Evolutionary conservation across 2,329 filamentous ascomycete species (phyloP).

Genomic region (Epichloe gansuensis): DNA sequence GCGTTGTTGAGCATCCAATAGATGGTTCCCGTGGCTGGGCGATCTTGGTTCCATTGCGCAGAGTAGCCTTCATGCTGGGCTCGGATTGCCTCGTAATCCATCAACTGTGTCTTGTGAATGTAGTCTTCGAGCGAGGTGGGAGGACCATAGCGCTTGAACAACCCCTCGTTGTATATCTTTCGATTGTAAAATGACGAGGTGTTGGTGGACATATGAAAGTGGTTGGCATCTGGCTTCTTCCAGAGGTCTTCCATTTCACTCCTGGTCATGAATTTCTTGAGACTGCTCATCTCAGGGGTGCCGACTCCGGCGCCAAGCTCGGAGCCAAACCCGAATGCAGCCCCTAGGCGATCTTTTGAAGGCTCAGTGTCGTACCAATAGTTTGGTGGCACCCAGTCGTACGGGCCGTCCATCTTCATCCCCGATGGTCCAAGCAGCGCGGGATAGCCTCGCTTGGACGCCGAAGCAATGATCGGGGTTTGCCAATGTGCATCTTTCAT

Average conservation of each 20-base stretch:
- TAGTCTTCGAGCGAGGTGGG: constrained; percentile 44
- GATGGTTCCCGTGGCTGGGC: constrained; percentile 46
- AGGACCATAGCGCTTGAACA: constrained; percentile 38
- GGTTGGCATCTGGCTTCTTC: constrained; percentile 36
- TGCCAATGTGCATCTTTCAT: constrained; percentile 41
- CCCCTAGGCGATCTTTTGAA: constrained; percentile 30
- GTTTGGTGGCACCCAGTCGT: constrained; percentile 54
- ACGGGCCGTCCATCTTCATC: constrained; percentile 56
- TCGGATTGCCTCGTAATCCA: constrained; percentile 52
- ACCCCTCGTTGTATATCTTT: constrained; percentile 43
- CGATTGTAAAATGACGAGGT: constrained; percentile 43
- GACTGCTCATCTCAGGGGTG: constrained; percentile 42
- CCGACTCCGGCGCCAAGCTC: constrained; percentile 51
- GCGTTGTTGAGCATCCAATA: constrained; percentile 60
- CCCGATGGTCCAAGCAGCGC: constrained; percentile 40
- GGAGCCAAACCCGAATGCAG: constrained; percentile 51
- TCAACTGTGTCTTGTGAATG: constrained; percentile 45
- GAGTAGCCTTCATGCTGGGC: constrained; percentile 46
- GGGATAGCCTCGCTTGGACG: constrained; percentile 41
- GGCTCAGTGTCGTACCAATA: constrained; percentile 45
- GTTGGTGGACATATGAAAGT: constrained; percentile 49
- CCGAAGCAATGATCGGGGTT: constrained; percentile 44
- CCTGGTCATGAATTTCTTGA: constrained; percentile 40
- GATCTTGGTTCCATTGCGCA: constrained; percentile 33
- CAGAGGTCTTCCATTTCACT: constrained; percentile 43